Base-by-base conservation (phyloP, 305 asterid genomes). In the Andrographis paniculata region DNA sequence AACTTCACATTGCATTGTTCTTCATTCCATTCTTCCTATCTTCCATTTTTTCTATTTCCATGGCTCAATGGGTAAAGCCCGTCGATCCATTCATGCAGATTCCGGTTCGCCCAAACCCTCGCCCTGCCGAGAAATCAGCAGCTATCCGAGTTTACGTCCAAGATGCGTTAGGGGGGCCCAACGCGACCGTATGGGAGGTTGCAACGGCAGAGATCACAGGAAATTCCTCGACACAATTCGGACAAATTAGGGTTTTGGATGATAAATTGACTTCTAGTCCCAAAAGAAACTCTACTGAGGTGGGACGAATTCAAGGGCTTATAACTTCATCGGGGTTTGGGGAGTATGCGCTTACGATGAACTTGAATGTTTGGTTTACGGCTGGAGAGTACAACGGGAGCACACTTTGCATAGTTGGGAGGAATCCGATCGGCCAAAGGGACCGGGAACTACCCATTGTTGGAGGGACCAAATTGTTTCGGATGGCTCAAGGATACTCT, bases 221-320 rank as follows among this genome's bases (percentile, higher is more conserved):
- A 9, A 33, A 13, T 13, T 33, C n/a, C n/a, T n/a, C 14, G 14
- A 33, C 38, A 7, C n/a, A 33, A 33, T 33, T 33, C n/a, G 38
- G 38, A 9, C 38, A 33, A 13, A n/a, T 33, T 33, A 33, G 38
- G 38, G 38, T 33, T 33, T 33, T 33, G 38, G 38, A 33, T 33
- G 38, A 33, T 11, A 7, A 7, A n/a, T 2, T 33, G 4, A 33
- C 38, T 2, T 11, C 12, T 2, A 13, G 4, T 4, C 38, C 38
- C 2, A n/a, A 33, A 2, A 11, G 38, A 4, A 33, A 33, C 38
- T 33, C 38, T 6, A n/a, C 12, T 7, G n/a, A 33, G 3, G 8
- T 33, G n/a, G 38, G 38, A n/a, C 38, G 38, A n/a, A 4, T 13
- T 11, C 38, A 33, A 33, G 38, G 38, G 2, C 2, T 11, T 11